A percentile compares a stretch with the other conserved stretches of the same genome.
Conservation (phyloP, 1,284 basidiomycete species). For the Marasmius oreades region DNA sequence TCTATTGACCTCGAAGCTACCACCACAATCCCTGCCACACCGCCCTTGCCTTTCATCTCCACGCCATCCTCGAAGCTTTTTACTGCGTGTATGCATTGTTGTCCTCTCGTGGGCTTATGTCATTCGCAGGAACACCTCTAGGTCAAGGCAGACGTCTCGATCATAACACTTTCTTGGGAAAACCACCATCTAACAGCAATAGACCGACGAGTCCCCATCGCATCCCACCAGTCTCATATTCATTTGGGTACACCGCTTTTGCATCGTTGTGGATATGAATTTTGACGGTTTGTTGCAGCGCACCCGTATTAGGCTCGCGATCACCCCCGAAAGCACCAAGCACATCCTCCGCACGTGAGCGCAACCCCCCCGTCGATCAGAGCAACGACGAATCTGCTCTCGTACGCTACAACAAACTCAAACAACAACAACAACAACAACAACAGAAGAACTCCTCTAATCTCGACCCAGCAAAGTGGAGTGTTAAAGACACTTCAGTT, state of each 20-base stretch:
- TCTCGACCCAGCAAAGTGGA: slow-evolving; percentile 52
- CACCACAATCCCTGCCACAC: not conserved
- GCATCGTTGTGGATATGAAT: slow-evolving; percentile 17
- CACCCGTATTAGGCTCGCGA: slow-evolving; percentile 52
- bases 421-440: slow-evolving; percentile 33
- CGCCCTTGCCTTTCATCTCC: not conserved
- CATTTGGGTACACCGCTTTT: slow-evolving; percentile 55
- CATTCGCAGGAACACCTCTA: slow-evolving; percentile 77
- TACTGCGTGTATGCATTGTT: slow-evolving; percentile 4
- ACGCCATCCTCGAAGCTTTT: not conserved
- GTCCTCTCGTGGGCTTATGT: slow-evolving; percentile 42
- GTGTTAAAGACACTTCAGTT: slow-evolving; percentile 76
- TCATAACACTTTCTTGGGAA: slow-evolving; percentile 72
- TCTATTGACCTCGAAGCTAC: not conserved
- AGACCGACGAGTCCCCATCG: slow-evolving; percentile 35
- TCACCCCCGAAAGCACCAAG: slow-evolving; percentile 50
- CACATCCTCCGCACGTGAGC: slow-evolving; percentile 28
- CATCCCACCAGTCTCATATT: slow-evolving; percentile 53
- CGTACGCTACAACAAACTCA: slow-evolving; percentile 34
- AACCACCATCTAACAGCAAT: slow-evolving; percentile 39
- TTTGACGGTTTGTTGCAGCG: slow-evolving; percentile 35
- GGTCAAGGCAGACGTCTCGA: slow-evolving; percentile 81
- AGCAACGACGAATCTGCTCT: slow-evolving; percentile 39
- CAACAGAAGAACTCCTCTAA: slow-evolving; percentile 20
- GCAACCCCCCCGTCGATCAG: slow-evolving; percentile 21